Base-by-base conservation (phyloP, 164 flowering plant genomes). In the Magnolia kwangsiensis region DNA sequence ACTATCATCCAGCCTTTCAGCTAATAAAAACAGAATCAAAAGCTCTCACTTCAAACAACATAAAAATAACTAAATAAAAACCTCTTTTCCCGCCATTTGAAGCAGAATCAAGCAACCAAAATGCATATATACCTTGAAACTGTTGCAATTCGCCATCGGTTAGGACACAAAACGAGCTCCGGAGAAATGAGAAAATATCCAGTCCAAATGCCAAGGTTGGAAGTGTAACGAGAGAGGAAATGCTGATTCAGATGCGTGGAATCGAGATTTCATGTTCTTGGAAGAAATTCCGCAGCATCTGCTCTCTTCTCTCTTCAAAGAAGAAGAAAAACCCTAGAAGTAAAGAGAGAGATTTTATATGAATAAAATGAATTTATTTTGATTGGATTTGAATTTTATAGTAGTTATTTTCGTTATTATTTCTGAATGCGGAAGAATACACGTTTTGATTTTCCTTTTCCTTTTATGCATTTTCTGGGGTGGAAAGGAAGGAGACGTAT, bases 241-340 rank as follows among this genome's bases (percentile, higher is more conserved):
- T 45, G 14, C 59, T 49, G 58, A 0, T 9, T 18, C 58, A 50
- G 72, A 8, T 3, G 23, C 72, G 18, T 10, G 18, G 61, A 16
- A 16, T 16, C 16, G 55, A 70, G 27, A 76, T 76, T 69, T 69
- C 78, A 69, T 69, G 13, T 58, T 69, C 45, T 58, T 69, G 21
- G 55, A 3, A 16, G 55, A 31, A 58, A 59, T 51, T 76, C 68
- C 50, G 59, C 24, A 69, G 68, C 78, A 76, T 58, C 58, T 67
- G 73, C 18, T 31, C 50, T 29, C 18, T 23, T 23, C 7, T 18
- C 16, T 67, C 61, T 55, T 10, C 13, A 8, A 10, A 55, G 18
- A 16, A 16, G 18, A 55, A 10, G 61, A 55, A 16, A 55, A 55
- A 55, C 13, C 61, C 61, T 55, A 55, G 11, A 55, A 9, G 16